Base-by-base conservation (phyloP, 768 basidiomycete genomes). In the Termitomyces bulborhizus region DNA sequence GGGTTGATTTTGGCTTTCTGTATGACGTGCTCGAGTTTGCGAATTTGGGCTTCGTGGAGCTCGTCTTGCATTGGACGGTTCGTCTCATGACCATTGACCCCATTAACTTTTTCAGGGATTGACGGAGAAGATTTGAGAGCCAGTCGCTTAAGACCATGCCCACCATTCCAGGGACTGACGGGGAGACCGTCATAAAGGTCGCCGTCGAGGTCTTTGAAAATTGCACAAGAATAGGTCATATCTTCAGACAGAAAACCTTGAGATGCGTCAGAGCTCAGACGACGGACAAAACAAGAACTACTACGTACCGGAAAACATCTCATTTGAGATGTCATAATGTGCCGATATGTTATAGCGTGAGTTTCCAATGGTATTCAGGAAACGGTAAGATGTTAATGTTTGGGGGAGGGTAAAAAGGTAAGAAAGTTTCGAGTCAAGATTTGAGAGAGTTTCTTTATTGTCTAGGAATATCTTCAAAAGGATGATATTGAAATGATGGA, bases 311-410 rank as follows among this genome's bases (percentile, higher is more conserved):
- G 76, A 73, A 63, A 88, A 88, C 86, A 88, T 88, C 7, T 76
- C 78, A 64, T 91, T 90, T 4, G 84, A 85, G 48, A 89, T 84
- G 64, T 91, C 88, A 65, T 90, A 89, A 66, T 89, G 87, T 4
- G 86, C 85, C 36, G 82, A 82, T 58, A 88, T 86, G 63, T 89
- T 89, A 15, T 77, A 80, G 6, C 81, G 73, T 8, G 83, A 79
- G 63, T 85, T 86, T 47, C 78, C 72, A 42, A 89, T 76, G 5
- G 84, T 82, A 64, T 85, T 86, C 49, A 84, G 71, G 62, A 89
- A 84, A 18, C 81, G 77, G 46, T 79, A 81, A 27, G 80, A 49
- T 26, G 48, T 39, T 3, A 49, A 16, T 49, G 26, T n/a, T 39
- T 27, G 48, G n/a, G 48, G 48, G 16, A 49, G 26, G 1, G 48